Base-by-base conservation (phyloP, 805 yeast species). In the Ogataea paraovalis region DNA sequence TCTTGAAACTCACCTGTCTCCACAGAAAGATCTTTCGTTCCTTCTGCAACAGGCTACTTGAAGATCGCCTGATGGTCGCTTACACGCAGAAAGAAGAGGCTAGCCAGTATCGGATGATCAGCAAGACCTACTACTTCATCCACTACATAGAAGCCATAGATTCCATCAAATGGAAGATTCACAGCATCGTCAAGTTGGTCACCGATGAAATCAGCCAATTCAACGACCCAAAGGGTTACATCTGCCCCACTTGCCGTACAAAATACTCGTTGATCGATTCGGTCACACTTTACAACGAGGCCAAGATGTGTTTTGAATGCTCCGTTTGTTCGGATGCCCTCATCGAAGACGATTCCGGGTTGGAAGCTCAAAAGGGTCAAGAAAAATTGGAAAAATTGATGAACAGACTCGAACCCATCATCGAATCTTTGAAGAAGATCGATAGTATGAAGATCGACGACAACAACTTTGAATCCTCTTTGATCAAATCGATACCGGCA, bases 101-200 rank as follows among this genome's bases (percentile, higher is more conserved):
- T 3, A 75, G 77, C 21, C 86, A 80, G 47, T 79, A 65, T 51
- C 74, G 96, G 52, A 78, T 85, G 47, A 81, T 83, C 41, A 77
- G 91, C 57, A 85, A 92, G 2, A 89, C 89, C 59, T 94, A 85
- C 68, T 94, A 79, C 65, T 65, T 53, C 42, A 83, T 92, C 46
- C 96, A 89, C 61, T 81, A 79, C 62, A 88, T 97, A 2, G 96
- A 90, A 65, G 96, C 98, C 0, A 87, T 94, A 37, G 99, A 94
- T 68, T 82, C 97, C 3, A 82, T 94, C 62, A 94, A 94, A 67
- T 94, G 98, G 98, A 90, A 91, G 61, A 87, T 92, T 49, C 96
- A 92, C 64, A 80, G 87, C 41, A 76, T 94, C 23, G 97, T 88
- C 13, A 84, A 83, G 56, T 65, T 75, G 46, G 74, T 91, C 47